These are phyloP conservation scores for Suillus fuscotomentosus DNA, from an alignment of 768 basidiomycete species.

Conservation along the genomic window DNA sequence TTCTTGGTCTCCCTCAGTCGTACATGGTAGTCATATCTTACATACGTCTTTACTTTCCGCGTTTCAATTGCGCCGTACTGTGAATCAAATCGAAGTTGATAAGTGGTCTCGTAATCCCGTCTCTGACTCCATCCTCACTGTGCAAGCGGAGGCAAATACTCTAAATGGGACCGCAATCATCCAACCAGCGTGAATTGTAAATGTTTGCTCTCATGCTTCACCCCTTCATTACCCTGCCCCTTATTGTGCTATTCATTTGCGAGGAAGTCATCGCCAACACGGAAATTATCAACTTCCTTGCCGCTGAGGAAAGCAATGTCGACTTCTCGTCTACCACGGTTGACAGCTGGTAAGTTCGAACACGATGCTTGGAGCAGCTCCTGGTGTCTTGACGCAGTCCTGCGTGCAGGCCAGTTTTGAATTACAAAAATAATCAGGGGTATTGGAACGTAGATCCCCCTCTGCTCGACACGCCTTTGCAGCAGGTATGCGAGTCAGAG, in stretches of 20 bases:
- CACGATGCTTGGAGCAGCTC: conserved; percentile 9
- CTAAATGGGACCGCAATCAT: background rate
- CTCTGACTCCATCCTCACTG: background rate
- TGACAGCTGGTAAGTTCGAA: conserved; percentile 29
- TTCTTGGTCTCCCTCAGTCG: background rate
- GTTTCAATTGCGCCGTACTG: background rate
- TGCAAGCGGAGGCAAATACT: background rate
- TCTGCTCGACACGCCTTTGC: conserved; percentile 36
- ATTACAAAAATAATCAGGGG: conserved; percentile 30
- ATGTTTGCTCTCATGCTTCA: background rate
- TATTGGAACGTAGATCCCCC: conserved; percentile 42
- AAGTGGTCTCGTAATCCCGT: background rate
- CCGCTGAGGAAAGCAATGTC: conserved; percentile 21
- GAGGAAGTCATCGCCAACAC: conserved; percentile 50
- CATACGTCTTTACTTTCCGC: conserved; percentile 2
- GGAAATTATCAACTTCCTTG: conserved; percentile 60
- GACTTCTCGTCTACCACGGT: conserved; percentile 18
- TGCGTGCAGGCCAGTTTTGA: conserved; percentile 40
- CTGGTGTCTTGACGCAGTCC: background rate
- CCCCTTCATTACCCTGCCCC: conserved; percentile 1
- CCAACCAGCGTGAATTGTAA: background rate
- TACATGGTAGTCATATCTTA: background rate
- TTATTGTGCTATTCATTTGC: conserved; percentile 19
- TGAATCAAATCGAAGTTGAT: conserved; percentile 1
- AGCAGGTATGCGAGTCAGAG: conserved; percentile 34